phyloP scores from a whole-genome alignment of 2,329 filamentous ascomycete species.

The Elsinoe fawcettii region DNA sequence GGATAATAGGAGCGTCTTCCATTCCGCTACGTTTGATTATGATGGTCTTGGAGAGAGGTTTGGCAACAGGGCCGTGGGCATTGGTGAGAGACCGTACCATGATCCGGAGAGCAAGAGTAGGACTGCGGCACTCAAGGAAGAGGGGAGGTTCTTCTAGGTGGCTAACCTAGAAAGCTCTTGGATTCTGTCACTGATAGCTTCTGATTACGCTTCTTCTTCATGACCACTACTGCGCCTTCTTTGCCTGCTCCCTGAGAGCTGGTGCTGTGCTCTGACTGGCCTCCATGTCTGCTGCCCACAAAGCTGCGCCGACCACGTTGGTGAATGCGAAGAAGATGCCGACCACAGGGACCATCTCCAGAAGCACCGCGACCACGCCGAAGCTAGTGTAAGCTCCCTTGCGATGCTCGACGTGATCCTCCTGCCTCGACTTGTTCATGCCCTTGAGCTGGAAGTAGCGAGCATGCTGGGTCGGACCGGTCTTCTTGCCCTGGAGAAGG shows the following conservation, averaged over 20 bases:
- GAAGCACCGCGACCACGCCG: conserved; percentile 70
- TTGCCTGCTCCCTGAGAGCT: conserved; percentile 27
- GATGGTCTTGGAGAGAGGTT: conserved; percentile 44
- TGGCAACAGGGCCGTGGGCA: conserved; percentile 47
- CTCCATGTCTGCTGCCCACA: conserved; percentile 71
- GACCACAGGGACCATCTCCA: conserved; percentile 77
- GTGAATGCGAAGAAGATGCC: conserved; percentile 85
- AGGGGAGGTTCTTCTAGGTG: not conserved
- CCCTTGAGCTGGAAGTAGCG: conserved; percentile 89
- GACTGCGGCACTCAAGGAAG: conserved; percentile 32
- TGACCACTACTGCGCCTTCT: conserved; percentile 19
- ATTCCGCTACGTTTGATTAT: conserved; percentile 58
- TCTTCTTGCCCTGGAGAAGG: conserved; percentile 54
- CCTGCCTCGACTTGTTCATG: conserved; percentile 59
- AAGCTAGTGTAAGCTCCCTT: conserved; percentile 65
- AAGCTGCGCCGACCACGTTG: conserved; percentile 81
- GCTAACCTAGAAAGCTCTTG: too few relatives aligned
- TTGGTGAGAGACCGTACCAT: conserved; percentile 49
- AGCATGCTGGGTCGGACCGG: conserved; percentile 47
- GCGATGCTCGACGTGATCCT: conserved; percentile 62
- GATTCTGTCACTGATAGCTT: not conserved
- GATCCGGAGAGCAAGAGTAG: conserved; percentile 45
- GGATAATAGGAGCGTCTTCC: conserved; percentile 56
- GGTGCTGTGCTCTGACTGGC: conserved; percentile 26
- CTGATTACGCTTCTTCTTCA: not conserved